Base-by-base conservation (phyloP, 2,329 filamentous ascomycete species). In the Fusarium sterilihyphosum region DNA sequence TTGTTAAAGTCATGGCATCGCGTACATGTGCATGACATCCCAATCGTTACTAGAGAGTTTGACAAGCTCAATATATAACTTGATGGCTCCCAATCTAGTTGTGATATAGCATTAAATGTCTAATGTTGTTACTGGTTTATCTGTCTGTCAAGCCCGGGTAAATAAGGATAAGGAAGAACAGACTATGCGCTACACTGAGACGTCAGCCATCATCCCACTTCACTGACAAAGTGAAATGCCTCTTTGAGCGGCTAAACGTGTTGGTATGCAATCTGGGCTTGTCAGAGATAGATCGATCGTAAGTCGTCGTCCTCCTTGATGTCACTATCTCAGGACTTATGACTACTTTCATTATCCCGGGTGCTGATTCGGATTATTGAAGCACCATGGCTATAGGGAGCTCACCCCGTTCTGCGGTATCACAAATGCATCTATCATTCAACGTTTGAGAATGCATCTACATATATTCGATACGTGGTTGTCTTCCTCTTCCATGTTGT, bases 91-190 rank as follows among this genome's bases (percentile, higher is more conserved):
- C 18, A 10, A 5, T 20, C 4, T 8, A 8, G 17, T 16, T 26
- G 17, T 3, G 2, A 20, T 26, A 24, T 7, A 11, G 3, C 0
- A 4, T 11, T 5, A 1, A 11, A 26, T 26, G 0, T 18, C 3
- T 22, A 11, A 16, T 0, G 6, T 53, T 22, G 24, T 20, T 8
- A 10, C 5, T 16, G 3, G 12, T 3, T 3, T 3, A 16, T 22
- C 14, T 17, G 1, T 9, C 13, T 52, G 20, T 53, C 13, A 37
- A 5, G 13, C 3, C 17, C 17, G 33, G 50, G 8, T 53, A 53
- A 53, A 53, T 53, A 26, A 26, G 33, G 18, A 53, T 37, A 53
- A 53, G n/a, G 13, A 22, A 13, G 33, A 37, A 53, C 20, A 12
- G 13, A 22, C 17, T 3, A 24, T 53, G 17, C 7, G 6, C 50